These are phyloP conservation scores for Edaphochlamys debaryana DNA, from an alignment of 139 green algal species.

Conservation along the genomic window DNA sequence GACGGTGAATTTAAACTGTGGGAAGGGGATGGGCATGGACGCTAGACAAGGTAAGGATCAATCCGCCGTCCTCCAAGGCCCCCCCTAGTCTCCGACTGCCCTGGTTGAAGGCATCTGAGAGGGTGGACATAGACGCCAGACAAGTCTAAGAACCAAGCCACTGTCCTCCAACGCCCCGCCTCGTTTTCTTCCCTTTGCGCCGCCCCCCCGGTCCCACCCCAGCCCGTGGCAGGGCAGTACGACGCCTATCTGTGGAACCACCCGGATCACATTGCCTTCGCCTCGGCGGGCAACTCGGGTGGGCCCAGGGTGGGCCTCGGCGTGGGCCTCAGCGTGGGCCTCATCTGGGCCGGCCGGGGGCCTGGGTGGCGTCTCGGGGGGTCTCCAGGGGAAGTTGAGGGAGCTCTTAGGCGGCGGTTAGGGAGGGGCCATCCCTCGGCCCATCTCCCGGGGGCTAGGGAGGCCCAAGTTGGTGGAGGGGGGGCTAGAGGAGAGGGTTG, in stretches of 20 bases:
- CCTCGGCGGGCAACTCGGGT: constrained; percentile 75
- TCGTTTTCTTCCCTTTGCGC: neutral
- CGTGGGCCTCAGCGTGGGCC: neutral
- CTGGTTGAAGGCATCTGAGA: no score
- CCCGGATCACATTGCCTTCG: constrained; percentile 34
- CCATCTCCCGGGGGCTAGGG: no score
- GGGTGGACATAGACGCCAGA: no score
- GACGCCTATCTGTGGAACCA: constrained; percentile 30
- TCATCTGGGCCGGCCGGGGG: neutral
- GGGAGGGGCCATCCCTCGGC: no score
- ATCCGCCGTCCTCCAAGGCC: neutral
- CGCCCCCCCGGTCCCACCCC: neutral
- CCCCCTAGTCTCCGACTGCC: neutral
- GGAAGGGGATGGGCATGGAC: no score
- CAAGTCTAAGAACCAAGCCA: no score
- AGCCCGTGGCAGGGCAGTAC: neutral
- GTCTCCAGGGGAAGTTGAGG: neutral
- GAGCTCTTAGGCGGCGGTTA: no score
- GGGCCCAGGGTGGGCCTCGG: neutral
- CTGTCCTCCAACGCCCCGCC: neutral
- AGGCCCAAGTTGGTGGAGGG: no score
- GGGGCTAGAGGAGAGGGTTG: no score
- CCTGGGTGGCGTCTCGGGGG: neutral
- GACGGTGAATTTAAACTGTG: no score
- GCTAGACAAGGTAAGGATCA: neutral